These are phyloP conservation scores for Gypsophila paniculata DNA, from an alignment of 179 eudicot species.

Conservation along the genomic window DNA sequence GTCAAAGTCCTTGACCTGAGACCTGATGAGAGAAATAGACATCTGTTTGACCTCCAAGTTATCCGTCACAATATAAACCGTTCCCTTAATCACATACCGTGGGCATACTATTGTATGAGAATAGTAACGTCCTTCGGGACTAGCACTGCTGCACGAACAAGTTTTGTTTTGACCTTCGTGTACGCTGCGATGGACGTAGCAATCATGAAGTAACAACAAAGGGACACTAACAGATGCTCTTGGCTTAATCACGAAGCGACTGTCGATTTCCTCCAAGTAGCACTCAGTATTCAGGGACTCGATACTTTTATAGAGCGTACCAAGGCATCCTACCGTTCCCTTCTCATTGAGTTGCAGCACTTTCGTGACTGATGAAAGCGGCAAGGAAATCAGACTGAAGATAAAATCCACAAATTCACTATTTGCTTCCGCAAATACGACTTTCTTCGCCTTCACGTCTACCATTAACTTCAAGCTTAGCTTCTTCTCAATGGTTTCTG, in stretches of 20 bases:
- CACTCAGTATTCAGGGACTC: not conserved
- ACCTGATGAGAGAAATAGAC: conserved; percentile 22
- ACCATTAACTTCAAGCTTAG: conserved; percentile 13
- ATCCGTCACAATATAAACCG: conserved; percentile 28
- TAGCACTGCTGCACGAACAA: too few species aligned
- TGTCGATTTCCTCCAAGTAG: not conserved
- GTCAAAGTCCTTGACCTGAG: conserved; percentile 12
- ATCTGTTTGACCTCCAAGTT: conserved; percentile 27
- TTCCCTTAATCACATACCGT: conserved; percentile 25
- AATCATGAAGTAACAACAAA: conserved; percentile 2
- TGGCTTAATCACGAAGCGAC: not conserved
- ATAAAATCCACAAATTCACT: conserved; percentile 29
- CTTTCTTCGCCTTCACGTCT: too few species aligned
- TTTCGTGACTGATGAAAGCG: conserved; percentile 2
- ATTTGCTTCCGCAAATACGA: conserved; percentile 17
- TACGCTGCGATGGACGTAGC: too few species aligned
- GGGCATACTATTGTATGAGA: not conserved
- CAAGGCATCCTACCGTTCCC: conserved; percentile 25
- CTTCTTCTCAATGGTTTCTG: not conserved
- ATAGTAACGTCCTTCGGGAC: too few species aligned
- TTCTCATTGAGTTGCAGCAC: not conserved
- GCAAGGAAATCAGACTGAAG: conserved; percentile 22
- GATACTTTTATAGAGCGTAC: conserved; percentile 23
- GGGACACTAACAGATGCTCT: not conserved
- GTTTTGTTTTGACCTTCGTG: too few species aligned